These are phyloP conservation scores for Kwoniella sp. DNA, from an alignment of 768 basidiomycete genomes.

Conservation along the genomic window DNA sequence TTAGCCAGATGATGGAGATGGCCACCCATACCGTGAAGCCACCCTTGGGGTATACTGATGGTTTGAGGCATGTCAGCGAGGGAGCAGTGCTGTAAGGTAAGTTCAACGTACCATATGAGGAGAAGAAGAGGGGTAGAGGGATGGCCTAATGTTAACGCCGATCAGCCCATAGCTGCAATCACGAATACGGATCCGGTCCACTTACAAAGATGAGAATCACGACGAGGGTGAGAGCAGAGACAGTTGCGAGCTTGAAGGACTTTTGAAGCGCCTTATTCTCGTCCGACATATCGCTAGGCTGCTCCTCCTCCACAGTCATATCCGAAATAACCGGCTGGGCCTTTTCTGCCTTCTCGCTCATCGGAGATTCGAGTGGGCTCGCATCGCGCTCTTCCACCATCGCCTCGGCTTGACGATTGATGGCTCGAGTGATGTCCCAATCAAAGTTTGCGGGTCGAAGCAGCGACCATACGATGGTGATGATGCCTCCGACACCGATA, in stretches of 20 bases:
- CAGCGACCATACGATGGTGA: slow-evolving; percentile 63
- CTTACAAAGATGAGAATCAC: slow-evolving; percentile 24
- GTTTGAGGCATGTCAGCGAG: background rate
- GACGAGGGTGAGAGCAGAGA: slow-evolving; percentile 52
- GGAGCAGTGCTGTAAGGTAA: slow-evolving; percentile 9
- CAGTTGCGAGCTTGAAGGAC: slow-evolving; percentile 76
- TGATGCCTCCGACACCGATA: slow-evolving; percentile 72
- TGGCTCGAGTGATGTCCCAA: slow-evolving; percentile 71
- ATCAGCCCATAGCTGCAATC: background rate
- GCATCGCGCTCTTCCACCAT: background rate
- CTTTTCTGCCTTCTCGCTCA: background rate
- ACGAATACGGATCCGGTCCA: background rate
- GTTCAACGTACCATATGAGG: slow-evolving; percentile 54
- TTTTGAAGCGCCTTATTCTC: slow-evolving; percentile 63
- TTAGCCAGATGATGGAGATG: slow-evolving; percentile 78
- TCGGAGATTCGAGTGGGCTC: background rate
- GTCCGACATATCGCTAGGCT: slow-evolving; percentile 56
- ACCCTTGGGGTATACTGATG: slow-evolving; percentile 24
- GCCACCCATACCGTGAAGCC: slow-evolving; percentile 64
- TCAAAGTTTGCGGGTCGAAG: slow-evolving; percentile 78
- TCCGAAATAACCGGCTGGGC: background rate
- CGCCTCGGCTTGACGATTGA: slow-evolving; percentile 55
- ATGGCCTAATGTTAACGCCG: slow-evolving; percentile 58
- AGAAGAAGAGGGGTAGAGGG: slow-evolving; percentile 82
- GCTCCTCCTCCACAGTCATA: slow-evolving; percentile 22